Evolutionary conservation across 257 asterid genomes (phyloP), one percentile per base, ranked within the genome.

Genomic region (Solanum sitiens): DNA sequence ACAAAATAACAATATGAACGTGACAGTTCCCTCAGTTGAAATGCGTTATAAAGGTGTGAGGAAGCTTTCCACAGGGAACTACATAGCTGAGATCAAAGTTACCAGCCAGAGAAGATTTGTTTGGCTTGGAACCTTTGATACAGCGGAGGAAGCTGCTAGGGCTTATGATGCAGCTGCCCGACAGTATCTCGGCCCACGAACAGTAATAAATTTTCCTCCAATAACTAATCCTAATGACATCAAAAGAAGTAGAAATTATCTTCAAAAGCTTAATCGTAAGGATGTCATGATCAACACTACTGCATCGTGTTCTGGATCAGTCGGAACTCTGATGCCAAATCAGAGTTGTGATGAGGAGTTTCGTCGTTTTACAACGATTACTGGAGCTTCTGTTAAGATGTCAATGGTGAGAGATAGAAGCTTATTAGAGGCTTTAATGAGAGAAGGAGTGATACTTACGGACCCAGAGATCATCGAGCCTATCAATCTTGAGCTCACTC

Each of bases 401-500:
- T 65, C 72, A 13, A 65, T 65, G 72, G 72, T n/a, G 33, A 33
- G 15, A 25, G 72, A 65, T 25, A n/a, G 7, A 6, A 11, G 8
- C 33, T 65, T 65, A 65, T 11, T 65, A 11, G 33, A 65, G 8
- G 72, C 72, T 65, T 65, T 65, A 11, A 65, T 11, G 33, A 65
- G 2, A n/a, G 72, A n/a, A n/a, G 72, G 72, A 5, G 16, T 65
- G 33, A n/a, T 65, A n/a, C 72, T 65, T 63, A 16, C 71, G 30
- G 4, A 63, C 8, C 71, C 71, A 1, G 71, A 63, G 71, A 63
- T 63, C 32, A 63, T 53, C 9, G n/a, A 21, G 15, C 16, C 25
- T 3, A 79, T 37, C 4, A 85, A 27, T 47, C 85, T 94, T 27
- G 95, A 92, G 85, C 94, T 94, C 16, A 92, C 92, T 89, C 86